Conservation (phyloP, 2,329 filamentous ascomycete genomes). For the Neonectria punicea region DNA sequence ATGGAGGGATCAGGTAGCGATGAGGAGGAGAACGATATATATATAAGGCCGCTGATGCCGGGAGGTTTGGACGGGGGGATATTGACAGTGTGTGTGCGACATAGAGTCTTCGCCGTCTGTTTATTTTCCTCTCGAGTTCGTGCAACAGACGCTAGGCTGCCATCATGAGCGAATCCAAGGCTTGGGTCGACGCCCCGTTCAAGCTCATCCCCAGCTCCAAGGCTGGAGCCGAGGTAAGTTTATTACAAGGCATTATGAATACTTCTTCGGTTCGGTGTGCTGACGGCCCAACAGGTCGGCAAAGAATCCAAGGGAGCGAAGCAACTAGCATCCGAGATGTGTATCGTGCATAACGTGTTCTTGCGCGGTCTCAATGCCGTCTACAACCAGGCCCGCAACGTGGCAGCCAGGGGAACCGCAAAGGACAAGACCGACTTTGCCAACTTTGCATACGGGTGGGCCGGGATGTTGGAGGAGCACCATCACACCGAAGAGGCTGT, state of each 20-base stretch:
- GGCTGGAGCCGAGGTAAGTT: conserved; percentile 36
- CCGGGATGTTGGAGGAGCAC: conserved; percentile 49
- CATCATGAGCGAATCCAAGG: conserved; percentile 32
- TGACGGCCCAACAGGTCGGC: background rate
- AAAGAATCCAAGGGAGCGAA: conserved; percentile 33
- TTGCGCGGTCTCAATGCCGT: conserved; percentile 52
- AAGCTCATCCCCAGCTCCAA: conserved; percentile 42
- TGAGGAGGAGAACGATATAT: background rate
- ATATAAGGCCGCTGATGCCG: background rate
- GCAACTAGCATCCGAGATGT: conserved; percentile 46
- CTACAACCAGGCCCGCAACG: conserved; percentile 50
- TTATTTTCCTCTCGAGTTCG: background rate
- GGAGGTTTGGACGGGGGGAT: background rate
- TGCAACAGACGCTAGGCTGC: background rate
- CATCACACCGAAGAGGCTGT: conserved; percentile 51
- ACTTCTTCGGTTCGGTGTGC: background rate
- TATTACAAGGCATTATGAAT: background rate
- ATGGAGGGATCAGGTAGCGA: background rate
- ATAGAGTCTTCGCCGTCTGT: background rate
- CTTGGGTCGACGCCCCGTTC: conserved; percentile 50
- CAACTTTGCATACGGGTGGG: conserved; percentile 48
- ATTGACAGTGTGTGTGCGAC: background rate
- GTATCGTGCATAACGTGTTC: conserved; percentile 50
- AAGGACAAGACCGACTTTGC: conserved; percentile 49
- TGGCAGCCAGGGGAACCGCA: conserved; percentile 40